phyloP scores from a whole-genome alignment of 106 monocot genomes.

The Gastrodia elata region DNA sequence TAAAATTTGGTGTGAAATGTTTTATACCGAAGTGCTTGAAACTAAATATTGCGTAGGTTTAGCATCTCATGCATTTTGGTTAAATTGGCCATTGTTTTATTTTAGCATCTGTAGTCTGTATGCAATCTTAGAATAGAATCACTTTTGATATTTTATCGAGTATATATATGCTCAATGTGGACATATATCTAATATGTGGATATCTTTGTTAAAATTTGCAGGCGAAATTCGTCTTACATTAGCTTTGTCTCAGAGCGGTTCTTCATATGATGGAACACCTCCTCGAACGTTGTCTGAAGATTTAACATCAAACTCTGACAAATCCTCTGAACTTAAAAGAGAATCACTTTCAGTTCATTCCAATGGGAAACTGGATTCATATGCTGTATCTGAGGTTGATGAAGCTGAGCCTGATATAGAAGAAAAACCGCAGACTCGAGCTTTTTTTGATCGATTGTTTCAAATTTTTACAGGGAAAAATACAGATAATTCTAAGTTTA shows the following conservation, averaged over 20 bases:
- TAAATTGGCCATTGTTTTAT: neutral
- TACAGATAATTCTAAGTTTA: neutral
- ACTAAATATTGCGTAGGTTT: neutral
- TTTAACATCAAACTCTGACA: slow-evolving; percentile 22
- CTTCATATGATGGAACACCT: slow-evolving; percentile 16
- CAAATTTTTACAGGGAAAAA: slow-evolving; percentile 34
- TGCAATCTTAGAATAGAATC: neutral
- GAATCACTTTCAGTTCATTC: slow-evolving; percentile 20
- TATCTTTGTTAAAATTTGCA: slow-evolving; percentile 17
- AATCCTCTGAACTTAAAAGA: slow-evolving; percentile 18
- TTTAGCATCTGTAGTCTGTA: neutral
- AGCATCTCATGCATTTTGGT: neutral
- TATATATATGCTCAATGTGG: neutral
- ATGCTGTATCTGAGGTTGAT: slow-evolving; percentile 16
- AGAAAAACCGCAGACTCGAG: slow-evolving; percentile 27
- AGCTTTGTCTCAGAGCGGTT: slow-evolving; percentile 33
- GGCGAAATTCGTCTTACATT: slow-evolving; percentile 70
- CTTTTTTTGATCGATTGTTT: slow-evolving; percentile 30
- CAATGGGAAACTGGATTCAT: slow-evolving; percentile 17
- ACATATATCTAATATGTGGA: neutral
- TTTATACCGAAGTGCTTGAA: neutral
- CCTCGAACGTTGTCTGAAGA: slow-evolving; percentile 13
- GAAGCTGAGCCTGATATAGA: slow-evolving; percentile 20
- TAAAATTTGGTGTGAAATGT: neutral
- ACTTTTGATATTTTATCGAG: slow-evolving; percentile 2